These are phyloP conservation scores for Nissolia schottii DNA, from an alignment of 306 rosid genomes.

Conservation along the genomic window DNA sequence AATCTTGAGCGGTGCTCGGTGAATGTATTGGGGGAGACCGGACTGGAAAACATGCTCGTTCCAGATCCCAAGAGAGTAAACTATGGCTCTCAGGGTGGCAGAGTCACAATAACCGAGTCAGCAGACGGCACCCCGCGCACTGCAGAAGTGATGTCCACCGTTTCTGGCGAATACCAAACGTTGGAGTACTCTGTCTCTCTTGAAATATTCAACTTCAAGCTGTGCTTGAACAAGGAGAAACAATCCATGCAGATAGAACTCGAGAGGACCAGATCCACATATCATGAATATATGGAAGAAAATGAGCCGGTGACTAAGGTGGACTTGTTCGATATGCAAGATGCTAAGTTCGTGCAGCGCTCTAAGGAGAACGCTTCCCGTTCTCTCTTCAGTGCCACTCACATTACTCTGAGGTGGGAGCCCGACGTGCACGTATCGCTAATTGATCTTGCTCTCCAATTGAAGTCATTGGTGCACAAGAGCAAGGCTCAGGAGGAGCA, in stretches of 20 bases:
- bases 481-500: slow-evolving; percentile 57
- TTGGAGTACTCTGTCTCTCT: slow-evolving; percentile 65
- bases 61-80: slow-evolving; percentile 92
- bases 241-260: slow-evolving; percentile 76
- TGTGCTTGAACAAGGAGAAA: slow-evolving; percentile 78
- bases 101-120: slow-evolving; percentile 50
- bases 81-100: slow-evolving; percentile 97
- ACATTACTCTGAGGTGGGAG: slow-evolving; percentile 79
- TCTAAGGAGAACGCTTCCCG: slow-evolving; percentile 64
- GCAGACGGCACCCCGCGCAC: slow-evolving; percentile 83
- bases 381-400: slow-evolving; percentile 92
- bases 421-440: slow-evolving; percentile 82
- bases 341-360: slow-evolving; percentile 78
- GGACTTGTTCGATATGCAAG: slow-evolving; percentile 68
- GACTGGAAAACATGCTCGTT: slow-evolving; percentile 62
- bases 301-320: slow-evolving; percentile 47
- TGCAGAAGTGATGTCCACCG: slow-evolving; percentile 66
- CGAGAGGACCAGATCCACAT: slow-evolving; percentile 66
- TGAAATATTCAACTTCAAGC: slow-evolving; percentile 60
- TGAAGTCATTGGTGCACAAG: slow-evolving; percentile 59
- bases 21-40: slow-evolving; percentile 63
- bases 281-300: slow-evolving; percentile 74
- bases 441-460: slow-evolving; percentile 67
- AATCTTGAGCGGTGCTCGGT: slow-evolving; percentile 68
- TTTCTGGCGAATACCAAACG: slow-evolving; percentile 49